These are phyloP conservation scores for Aureobasidium lini DNA, from an alignment of 2,329 filamentous ascomycete genomes.

Conservation along the genomic window DNA sequence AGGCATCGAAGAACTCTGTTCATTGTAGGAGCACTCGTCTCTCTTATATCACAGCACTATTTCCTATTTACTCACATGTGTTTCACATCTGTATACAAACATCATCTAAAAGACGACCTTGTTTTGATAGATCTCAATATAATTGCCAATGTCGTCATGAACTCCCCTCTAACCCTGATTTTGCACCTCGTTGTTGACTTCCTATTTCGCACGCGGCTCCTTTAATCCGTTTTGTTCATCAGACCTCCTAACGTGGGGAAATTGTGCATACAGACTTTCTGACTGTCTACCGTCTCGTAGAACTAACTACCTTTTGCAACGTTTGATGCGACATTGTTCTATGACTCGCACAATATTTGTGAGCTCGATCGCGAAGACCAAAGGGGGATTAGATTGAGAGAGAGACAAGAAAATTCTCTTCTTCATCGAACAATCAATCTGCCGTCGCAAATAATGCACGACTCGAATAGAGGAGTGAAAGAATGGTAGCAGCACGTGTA, in stretches of 20 bases:
- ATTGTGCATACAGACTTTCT: not conserved
- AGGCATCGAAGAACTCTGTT: not conserved
- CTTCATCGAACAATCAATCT: not conserved
- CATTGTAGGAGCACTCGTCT: not conserved
- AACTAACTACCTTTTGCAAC: not conserved
- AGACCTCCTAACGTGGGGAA: not conserved
- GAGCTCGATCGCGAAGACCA: not conserved
- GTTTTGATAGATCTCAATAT: not conserved
- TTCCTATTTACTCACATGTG: not conserved
- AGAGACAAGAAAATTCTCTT: not conserved
- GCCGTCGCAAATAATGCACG: not conserved
- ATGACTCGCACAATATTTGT: not conserved
- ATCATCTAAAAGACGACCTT: not conserved
- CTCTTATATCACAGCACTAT: not conserved
- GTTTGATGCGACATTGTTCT: not conserved
- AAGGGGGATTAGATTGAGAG: not conserved
- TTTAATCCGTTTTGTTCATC: not conserved
- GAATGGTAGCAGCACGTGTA: not conserved
- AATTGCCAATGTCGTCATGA: not conserved
- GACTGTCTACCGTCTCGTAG: not conserved
- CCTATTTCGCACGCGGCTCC: not conserved
- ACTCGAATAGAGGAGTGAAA: not conserved
- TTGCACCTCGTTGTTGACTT: not conserved
- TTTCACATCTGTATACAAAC: constrained; percentile 7
- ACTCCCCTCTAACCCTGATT: not conserved